Evolutionary conservation across 2,329 filamentous ascomycete genomes (phyloP).

Genomic region (Aspergillus uvarum): DNA sequence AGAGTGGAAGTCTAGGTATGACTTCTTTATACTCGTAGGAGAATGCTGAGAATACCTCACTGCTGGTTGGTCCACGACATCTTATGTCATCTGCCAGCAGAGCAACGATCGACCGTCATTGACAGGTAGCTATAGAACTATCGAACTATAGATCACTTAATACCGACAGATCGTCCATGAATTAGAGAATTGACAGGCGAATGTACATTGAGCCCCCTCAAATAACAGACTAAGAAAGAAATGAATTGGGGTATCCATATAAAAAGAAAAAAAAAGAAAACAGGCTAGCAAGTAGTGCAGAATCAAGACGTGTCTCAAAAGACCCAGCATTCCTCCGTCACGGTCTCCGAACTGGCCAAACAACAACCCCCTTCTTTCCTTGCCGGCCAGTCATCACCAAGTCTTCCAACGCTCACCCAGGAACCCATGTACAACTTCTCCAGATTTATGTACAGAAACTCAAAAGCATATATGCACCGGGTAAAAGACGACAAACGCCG

Average conservation of each 20-base stretch:
- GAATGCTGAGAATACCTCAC: slow-evolving; percentile 1
- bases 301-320: slow-evolving; percentile 9
- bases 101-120: background rate
- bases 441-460: slow-evolving; percentile 13
- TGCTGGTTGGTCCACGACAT: slow-evolving; percentile 1
- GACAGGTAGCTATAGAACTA: no score
- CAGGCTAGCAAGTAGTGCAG: slow-evolving; percentile 14
- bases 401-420: background rate
- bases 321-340: background rate
- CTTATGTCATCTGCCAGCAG: background rate
- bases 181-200: background rate
- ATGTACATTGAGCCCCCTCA: background rate
- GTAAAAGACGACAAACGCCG: background rate
- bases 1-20: background rate
- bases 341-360: background rate
- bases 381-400: background rate
- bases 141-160: background rate
- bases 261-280: background rate
- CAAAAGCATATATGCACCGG: background rate
- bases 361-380: background rate
- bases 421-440: background rate
- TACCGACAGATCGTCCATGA: background rate
- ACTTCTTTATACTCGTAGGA: background rate
- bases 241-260: slow-evolving; percentile 13
- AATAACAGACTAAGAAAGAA: background rate